phyloP scores from a whole-genome alignment of 2,329 filamentous ascomycete species.

The Exserohilum rostratum region DNA sequence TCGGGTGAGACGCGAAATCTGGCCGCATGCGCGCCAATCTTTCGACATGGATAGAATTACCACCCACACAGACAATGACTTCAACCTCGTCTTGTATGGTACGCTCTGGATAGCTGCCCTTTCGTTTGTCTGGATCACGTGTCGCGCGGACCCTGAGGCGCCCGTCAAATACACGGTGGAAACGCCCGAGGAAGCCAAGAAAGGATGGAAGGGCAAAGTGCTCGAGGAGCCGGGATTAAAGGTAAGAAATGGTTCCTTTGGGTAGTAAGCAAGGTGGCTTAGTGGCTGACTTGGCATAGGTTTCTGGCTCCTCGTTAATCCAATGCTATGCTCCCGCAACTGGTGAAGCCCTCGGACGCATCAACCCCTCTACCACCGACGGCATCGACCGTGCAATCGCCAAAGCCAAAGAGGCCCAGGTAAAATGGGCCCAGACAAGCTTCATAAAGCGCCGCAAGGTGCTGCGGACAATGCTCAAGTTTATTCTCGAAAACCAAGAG shows the following conservation, averaged over 20 bases:
- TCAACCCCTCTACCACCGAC: slow-evolving; percentile 76
- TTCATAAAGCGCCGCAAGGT: slow-evolving; percentile 80
- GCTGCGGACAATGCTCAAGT: slow-evolving; percentile 78
- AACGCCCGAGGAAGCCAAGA: slow-evolving; percentile 64
- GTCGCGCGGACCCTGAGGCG: slow-evolving; percentile 46
- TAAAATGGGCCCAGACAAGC: slow-evolving; percentile 75
- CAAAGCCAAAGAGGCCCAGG: slow-evolving; percentile 75
- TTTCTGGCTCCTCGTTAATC: slow-evolving; percentile 69
- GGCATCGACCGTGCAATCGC: slow-evolving; percentile 81
- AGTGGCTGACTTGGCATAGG: slow-evolving; percentile 42
- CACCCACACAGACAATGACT: slow-evolving; percentile 32
- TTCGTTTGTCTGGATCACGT: slow-evolving; percentile 31
- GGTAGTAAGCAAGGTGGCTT: background rate
- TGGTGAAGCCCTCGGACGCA: slow-evolving; percentile 77
- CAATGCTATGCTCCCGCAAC: slow-evolving; percentile 91
- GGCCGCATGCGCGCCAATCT: slow-evolving; percentile 3
- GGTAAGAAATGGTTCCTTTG: slow-evolving; percentile 39
- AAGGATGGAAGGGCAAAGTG: slow-evolving; percentile 60
- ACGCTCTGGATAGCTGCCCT: slow-evolving; percentile 32
- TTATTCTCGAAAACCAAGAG: slow-evolving; percentile 87
- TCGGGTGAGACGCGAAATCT: slow-evolving; percentile 10
- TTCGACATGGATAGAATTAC: slow-evolving; percentile 36
- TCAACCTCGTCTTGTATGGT: slow-evolving; percentile 23
- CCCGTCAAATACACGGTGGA: slow-evolving; percentile 66
- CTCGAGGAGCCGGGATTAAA: slow-evolving; percentile 68